Conservation (phyloP, 352 stramenopile species). For the Pythium myriotylum region DNA sequence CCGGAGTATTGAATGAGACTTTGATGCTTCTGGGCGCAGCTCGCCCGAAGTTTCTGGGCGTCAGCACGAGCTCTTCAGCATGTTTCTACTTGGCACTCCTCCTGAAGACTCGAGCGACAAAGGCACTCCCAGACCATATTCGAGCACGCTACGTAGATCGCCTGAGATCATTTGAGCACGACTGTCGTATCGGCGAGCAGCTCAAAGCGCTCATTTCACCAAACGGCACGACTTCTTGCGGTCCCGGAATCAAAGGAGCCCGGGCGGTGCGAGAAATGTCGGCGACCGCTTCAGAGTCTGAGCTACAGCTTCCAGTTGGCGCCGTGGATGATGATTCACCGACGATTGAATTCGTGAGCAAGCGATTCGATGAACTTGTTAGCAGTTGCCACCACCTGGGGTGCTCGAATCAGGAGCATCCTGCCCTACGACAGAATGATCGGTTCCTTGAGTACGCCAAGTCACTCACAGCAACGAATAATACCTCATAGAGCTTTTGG, state of each 20-base stretch:
- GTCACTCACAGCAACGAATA: constrained; percentile 1
- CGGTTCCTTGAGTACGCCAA: constrained; percentile 20
- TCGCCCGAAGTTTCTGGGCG: constrained; percentile 62
- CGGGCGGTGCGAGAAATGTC: constrained; percentile 43
- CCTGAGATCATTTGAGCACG: constrained; percentile 43
- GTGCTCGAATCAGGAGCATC: constrained; percentile 6
- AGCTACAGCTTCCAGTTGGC: neutral
- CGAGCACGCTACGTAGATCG: constrained; percentile 32
- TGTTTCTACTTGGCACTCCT: constrained; percentile 63
- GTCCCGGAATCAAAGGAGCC: constrained; percentile 48
- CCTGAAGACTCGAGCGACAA: constrained; percentile 43
- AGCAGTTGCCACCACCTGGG: neutral
- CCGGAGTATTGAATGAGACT: constrained; percentile 59
- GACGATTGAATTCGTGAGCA: neutral
- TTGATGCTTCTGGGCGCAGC: constrained; percentile 54
- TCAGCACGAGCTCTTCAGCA: constrained; percentile 39
- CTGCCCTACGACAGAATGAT: neutral
- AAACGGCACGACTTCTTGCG: constrained; percentile 42
- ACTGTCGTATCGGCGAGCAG: constrained; percentile 56
- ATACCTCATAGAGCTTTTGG: neutral
- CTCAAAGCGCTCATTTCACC: constrained; percentile 44
- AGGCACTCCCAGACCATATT: constrained; percentile 25
- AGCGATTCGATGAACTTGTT: constrained; percentile 23
- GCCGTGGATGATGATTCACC: neutral
- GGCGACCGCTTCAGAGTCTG: neutral